Percentiles rank a stretch among this genome's conserved stretches.
Conservation (phyloP, 2,329 filamentous ascomycete genomes). For the Elsinoe australis region DNA sequence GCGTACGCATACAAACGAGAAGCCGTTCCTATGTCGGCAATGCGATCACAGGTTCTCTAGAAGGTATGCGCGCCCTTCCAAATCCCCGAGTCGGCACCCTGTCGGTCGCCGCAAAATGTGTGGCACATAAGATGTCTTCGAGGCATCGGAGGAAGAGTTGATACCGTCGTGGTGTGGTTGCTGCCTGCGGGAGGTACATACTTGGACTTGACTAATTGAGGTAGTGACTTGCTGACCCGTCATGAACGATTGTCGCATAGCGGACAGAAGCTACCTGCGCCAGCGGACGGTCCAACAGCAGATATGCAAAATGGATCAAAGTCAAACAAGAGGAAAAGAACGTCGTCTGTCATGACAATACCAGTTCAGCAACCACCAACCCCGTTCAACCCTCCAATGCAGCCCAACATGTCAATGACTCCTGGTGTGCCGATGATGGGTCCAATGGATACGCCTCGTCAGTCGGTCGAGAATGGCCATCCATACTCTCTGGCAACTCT, state of each 20-base stretch:
- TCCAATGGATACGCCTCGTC: slow-evolving; percentile 8
- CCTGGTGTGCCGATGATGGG: slow-evolving; percentile 17
- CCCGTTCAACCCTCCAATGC: neutral
- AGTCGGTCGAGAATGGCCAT: slow-evolving; percentile 13
- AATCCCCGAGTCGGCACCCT: no score
- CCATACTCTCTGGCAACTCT: slow-evolving; percentile 32
- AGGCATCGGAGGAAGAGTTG: no score
- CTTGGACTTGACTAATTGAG: slow-evolving; percentile 21
- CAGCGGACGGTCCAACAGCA: neutral
- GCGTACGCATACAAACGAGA: slow-evolving; percentile 33
- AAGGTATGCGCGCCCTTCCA: slow-evolving; percentile 29
- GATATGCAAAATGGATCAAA: slow-evolving; percentile 7
- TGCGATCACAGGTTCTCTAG: slow-evolving; percentile 38
- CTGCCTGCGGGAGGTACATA: no score
- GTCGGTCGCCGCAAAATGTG: no score
- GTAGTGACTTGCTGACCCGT: slow-evolving; percentile 35
- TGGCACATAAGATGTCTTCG: no score
- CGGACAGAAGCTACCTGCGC: slow-evolving; percentile 18
- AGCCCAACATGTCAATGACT: slow-evolving; percentile 21
- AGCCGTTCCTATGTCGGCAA: slow-evolving; percentile 35
- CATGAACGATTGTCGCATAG: slow-evolving; percentile 36
- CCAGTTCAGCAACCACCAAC: neutral
- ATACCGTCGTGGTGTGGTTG: no score
- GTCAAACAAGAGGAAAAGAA: slow-evolving; percentile 20
- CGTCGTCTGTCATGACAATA: slow-evolving; percentile 19